phyloP scores from a whole-genome alignment of 1,139 yeast species.

The Sugiyamaella japonica region DNA sequence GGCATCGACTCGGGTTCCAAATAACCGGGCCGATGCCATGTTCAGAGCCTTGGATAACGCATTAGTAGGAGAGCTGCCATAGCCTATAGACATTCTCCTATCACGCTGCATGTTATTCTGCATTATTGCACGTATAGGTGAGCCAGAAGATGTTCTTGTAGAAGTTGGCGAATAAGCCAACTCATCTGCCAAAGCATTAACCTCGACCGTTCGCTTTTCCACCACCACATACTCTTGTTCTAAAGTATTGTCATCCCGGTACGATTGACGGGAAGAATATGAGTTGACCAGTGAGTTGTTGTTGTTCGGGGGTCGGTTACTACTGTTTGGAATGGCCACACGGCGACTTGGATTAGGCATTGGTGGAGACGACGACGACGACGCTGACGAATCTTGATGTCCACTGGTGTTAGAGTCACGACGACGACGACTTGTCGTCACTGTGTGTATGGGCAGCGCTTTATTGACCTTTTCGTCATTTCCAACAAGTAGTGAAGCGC shows the following conservation, averaged over 20 bases:
- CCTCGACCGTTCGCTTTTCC: slow-evolving; percentile 91
- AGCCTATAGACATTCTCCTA: slow-evolving; percentile 39
- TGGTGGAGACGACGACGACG: neutral
- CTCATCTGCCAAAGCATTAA: slow-evolving; percentile 92
- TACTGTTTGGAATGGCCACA: slow-evolving; percentile 2
- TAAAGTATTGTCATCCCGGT: slow-evolving; percentile 7
- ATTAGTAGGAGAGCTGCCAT: slow-evolving; percentile 74
- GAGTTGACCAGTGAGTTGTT: neutral
- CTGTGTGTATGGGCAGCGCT: neutral
- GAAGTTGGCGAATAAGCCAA: slow-evolving; percentile 46
- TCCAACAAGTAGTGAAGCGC: slow-evolving; percentile 28
- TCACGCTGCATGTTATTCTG: slow-evolving; percentile 8
- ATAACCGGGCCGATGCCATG: slow-evolving; percentile 82
- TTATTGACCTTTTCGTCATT: slow-evolving; percentile 6
- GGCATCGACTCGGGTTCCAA: slow-evolving; percentile 52
- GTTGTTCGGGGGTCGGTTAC: neutral
- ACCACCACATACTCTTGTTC: slow-evolving; percentile 81
- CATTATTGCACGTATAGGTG: slow-evolving; percentile 15
- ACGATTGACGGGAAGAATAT: slow-evolving; percentile 1
- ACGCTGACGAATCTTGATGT: neutral
- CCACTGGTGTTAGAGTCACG: neutral
- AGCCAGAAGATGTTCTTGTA: slow-evolving; percentile 12
- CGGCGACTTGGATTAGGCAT: neutral
- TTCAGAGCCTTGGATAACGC: slow-evolving; percentile 87
- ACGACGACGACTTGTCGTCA: neutral